Percentiles rank a stretch among this genome's conserved stretches.
Evolutionary conservation across 768 basidiomycete species (phyloP).

Genomic region (Panaeolus cyanescens): DNA sequence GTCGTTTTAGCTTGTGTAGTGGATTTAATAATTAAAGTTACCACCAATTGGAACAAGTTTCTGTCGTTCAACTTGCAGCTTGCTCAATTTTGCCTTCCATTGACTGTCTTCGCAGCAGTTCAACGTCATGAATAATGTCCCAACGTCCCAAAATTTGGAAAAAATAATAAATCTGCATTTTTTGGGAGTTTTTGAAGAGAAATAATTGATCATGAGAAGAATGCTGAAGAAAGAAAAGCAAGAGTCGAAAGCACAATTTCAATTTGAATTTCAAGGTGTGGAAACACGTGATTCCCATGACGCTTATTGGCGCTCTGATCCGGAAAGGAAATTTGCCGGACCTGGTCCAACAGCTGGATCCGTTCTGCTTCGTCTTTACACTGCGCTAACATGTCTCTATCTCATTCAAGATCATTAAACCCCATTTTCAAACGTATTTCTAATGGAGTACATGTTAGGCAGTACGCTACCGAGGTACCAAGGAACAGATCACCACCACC

Average conservation of each 20-base stretch:
- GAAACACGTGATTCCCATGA: background rate
- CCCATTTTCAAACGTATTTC: background rate
- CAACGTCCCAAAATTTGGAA: no score
- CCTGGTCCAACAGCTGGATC: background rate
- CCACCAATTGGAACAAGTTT: no score
- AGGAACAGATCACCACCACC: constrained; percentile 20
- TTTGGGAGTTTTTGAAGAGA: no score
- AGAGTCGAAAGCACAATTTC: background rate
- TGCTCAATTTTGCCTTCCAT: no score
- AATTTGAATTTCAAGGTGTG: background rate
- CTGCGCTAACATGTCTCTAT: background rate
- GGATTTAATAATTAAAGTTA: no score
- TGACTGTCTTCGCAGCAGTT: no score
- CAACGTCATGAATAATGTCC: no score
- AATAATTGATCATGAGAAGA: no score
- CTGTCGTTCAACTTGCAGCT: no score
- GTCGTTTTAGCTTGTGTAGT: no score
- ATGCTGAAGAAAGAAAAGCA: background rate
- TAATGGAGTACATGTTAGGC: constrained; percentile 7
- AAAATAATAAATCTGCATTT: no score
- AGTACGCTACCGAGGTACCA: constrained; percentile 23
- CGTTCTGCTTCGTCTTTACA: constrained; percentile 1
- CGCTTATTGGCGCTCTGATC: background rate
- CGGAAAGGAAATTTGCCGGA: constrained; percentile 4
- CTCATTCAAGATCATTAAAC: constrained; percentile 1